Conservation (phyloP, 306 rosid species). For the Alnus glutinosa region DNA sequence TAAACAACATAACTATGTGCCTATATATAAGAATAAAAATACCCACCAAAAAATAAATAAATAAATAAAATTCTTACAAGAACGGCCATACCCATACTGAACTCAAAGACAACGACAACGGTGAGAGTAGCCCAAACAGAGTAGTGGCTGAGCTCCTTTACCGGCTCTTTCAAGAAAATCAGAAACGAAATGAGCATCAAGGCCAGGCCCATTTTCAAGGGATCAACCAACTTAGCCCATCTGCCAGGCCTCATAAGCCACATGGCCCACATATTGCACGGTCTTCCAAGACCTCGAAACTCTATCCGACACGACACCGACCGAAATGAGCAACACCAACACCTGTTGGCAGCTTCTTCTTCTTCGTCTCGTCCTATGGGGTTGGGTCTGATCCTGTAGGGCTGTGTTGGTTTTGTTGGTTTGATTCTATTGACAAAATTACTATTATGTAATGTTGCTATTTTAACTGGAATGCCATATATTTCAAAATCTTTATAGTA, state of each 20-base stretch:
- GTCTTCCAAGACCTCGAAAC: conserved; percentile 29
- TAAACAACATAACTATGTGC: no score
- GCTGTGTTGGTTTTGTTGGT: no score
- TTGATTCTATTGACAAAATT: no score
- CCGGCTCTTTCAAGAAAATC: conserved; percentile 72
- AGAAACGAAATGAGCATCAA: conserved; percentile 64
- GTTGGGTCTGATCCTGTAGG: not conserved
- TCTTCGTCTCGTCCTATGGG: conserved; percentile 19
- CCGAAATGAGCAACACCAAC: conserved; percentile 43
- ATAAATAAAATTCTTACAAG: not conserved
- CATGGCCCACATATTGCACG: conserved; percentile 23
- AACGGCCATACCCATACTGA: conserved; percentile 70
- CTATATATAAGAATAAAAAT: not conserved
- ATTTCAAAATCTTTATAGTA: no score
- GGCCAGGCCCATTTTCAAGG: conserved; percentile 60
- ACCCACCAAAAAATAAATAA: not conserved
- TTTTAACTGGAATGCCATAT: no score
- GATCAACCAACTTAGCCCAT: conserved; percentile 27
- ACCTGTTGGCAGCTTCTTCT: not conserved
- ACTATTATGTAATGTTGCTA: no score
- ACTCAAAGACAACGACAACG: conserved; percentile 90
- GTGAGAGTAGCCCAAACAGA: conserved; percentile 92
- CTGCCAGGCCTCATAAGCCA: conserved; percentile 50
- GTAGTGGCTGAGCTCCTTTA: conserved; percentile 49
- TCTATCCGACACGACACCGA: conserved; percentile 45